Base-by-base conservation (phyloP, 495 filamentous ascomycete species). In the Neurospora sp. region DNA sequence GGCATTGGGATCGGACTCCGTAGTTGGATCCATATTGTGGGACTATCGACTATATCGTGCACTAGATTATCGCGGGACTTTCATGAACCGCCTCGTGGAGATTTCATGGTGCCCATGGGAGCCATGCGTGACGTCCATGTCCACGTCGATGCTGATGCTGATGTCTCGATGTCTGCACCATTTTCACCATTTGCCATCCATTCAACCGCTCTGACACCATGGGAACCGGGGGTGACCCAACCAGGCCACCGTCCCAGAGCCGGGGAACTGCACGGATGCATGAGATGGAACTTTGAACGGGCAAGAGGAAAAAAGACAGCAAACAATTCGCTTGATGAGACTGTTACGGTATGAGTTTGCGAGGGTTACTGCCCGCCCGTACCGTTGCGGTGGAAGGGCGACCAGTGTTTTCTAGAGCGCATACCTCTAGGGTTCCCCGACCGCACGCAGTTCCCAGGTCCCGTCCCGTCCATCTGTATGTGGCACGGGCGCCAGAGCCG, bases 401-500 rank as follows among this genome's bases (percentile, higher is more conserved):
- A 27, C 27, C 53, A 61, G 53, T 61, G 53, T 61, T 31, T 61
- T 35, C 53, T 31, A 61, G 53, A 61, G 53, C 27, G 53, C 27
- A 18, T 31, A 31, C n/a, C n/a, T n/a, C n/a, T n/a, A 0, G 9
- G 3, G 48, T 31, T 59, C 48, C 48, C 48, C n/a, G 44, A 48
- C 44, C 44, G n/a, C 44, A 20, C 44, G 44, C 44, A 48, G 44
- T 44, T 44, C 42, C 16, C 42, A 20, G 44, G 44, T 48, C 44
- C 45, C 22, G 48, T 61, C 22, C 48, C 48, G 48, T 31, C 22
- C 48, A 61, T 61, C 22, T 61, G 27, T 35, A 20, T 18, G 71
- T 71, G 40, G 69, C 69, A 74, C 72, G 70, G 65, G 72, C 72
- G 61, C 74, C 74, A 69, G 71, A 72, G 71, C 72, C 74, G 72